Evolutionary conservation across 2,329 filamentous ascomycete genomes (phyloP).

Genomic region (Kalaharituber pfeilii): DNA sequence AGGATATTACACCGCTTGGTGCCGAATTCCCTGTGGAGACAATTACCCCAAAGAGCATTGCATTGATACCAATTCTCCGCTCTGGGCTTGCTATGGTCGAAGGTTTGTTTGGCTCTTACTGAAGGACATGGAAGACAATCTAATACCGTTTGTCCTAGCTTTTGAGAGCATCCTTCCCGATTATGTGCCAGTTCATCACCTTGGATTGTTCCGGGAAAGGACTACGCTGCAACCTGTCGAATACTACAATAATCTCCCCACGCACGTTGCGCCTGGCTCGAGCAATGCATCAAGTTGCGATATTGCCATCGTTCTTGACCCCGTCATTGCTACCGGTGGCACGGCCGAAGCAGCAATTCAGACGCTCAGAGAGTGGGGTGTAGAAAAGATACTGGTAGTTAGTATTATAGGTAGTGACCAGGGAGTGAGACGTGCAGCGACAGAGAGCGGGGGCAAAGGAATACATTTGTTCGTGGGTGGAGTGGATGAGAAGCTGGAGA

Average conservation of each 20-base stretch:
- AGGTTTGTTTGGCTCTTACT: constrained; percentile 32
- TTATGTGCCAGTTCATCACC: constrained; percentile 72
- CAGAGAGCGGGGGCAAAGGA: constrained; percentile 53
- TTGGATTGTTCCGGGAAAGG: constrained; percentile 85
- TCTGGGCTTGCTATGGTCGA: constrained; percentile 86
- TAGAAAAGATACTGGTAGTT: constrained; percentile 52
- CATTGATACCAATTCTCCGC: constrained; percentile 78
- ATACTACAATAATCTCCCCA: constrained; percentile 94
- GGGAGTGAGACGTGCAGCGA: constrained; percentile 55
- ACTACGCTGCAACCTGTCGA: constrained; percentile 76
- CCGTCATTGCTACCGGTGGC: constrained; percentile 82
- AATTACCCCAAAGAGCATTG: constrained; percentile 45
- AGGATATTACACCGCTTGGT: constrained; percentile 66
- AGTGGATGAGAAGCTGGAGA: constrained; percentile 55
- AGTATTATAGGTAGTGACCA: constrained; percentile 53
- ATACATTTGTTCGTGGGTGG: constrained; percentile 70
- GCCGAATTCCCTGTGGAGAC: constrained; percentile 15
- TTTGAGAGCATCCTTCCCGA: constrained; percentile 65
- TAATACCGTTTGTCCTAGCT: constrained; percentile 31
- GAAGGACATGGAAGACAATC: background rate
- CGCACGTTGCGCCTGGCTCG: constrained; percentile 37
- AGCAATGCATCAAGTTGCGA: constrained; percentile 32
- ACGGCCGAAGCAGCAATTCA: constrained; percentile 82
- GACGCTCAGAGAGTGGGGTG: constrained; percentile 78
- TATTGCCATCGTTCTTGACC: constrained; percentile 74